Base-by-base conservation (phyloP, 2,329 filamentous ascomycete genomes). In the Parastagonospora avenae region DNA sequence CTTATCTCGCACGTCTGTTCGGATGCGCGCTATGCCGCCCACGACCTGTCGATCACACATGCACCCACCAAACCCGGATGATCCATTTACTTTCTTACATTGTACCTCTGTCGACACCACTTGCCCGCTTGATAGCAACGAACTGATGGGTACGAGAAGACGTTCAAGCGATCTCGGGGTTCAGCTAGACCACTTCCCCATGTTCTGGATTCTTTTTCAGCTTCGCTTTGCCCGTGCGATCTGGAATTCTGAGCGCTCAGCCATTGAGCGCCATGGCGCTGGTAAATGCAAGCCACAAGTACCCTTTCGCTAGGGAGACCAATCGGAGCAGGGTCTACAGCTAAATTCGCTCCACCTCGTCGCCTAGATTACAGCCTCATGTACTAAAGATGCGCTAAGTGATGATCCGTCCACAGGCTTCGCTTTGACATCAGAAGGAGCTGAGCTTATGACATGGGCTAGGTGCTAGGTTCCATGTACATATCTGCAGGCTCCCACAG, bases 321-420 rank as follows among this genome's bases (percentile, higher is more conserved):
- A 35, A 43, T 56, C 27, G 42, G 46, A 52, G 39, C 42, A 55
- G 48, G 60, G 62, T 58, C 60, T 48, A 40, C 54, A 42, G 31
- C 52, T 39, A 24, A 42, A 50, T 42, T 54, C 57, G 54, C 57
- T 60, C 55, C 41, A 52, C 53, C 52, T 48, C 44, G 46, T 41
- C 38, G 31, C 42, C 42, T 38, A 52, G 41, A 53, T 49, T 55
- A 54, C 59, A 67, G 66, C 67, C 64, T 65, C 67, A 52, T 57
- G 51, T 59, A 48, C 52, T 49, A 56, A 39, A 15, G 39, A 57
- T 40, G 52, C 68, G 61, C 68, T 66, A 67, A 50, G 45, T 12
- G 37, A 53, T 55, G 55, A 54, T 58, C 55, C 49, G 52, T 40
- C 48, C 44, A 51, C 41, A 48, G 40, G 45, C 43, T 50, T 52